Base-by-base conservation (phyloP, 768 basidiomycete species). In the Agrocybe pediades region DNA sequence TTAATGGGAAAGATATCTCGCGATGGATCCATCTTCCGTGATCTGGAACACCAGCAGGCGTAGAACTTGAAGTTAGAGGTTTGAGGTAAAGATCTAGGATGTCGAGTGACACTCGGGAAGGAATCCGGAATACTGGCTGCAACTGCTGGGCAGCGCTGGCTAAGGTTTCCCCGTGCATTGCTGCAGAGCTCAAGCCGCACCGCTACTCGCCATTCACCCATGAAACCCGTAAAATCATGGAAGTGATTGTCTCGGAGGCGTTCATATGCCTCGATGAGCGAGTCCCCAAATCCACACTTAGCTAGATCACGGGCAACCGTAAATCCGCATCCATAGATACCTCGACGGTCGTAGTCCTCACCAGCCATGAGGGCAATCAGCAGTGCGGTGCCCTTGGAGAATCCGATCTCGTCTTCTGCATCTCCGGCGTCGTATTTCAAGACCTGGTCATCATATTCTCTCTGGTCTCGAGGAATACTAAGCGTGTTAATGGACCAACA, bases 201-300 rank as follows among this genome's bases (percentile, higher is more conserved):
- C 2, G 9, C 15, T 11, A 11, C 2, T 1, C 41, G 1, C 54
- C 54, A 55, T n/a, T n/a, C n/a, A n/a, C n/a, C n/a, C n/a, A n/a
- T n/a, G n/a, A n/a, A n/a, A n/a, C n/a, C n/a, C n/a, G n/a, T n/a
- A n/a, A n/a, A n/a, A n/a, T n/a, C n/a, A n/a, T n/a, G n/a, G n/a
- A n/a, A n/a, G n/a, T n/a, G n/a, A 8, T 27, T 15, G 2, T 16
- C 11, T 8, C 42, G 27, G 29, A 55, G 50, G 7, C 19, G 3
- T 2, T 33, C 27, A 15, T 42, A 45, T 2, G 21, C n/a, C n/a
- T n/a, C n/a, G 58, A 59, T 48, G 8, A 84, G 75, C 29, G 71
- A 58, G 59, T 86, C 81, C 0, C 85, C 82, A 48, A 85, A 80
- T 2, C 86, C 86, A 27, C 78, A 81, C 49, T 74, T 73, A 0